Conservation (phyloP, 768 basidiomycete genomes). For the Tulasnella sp. region DNA sequence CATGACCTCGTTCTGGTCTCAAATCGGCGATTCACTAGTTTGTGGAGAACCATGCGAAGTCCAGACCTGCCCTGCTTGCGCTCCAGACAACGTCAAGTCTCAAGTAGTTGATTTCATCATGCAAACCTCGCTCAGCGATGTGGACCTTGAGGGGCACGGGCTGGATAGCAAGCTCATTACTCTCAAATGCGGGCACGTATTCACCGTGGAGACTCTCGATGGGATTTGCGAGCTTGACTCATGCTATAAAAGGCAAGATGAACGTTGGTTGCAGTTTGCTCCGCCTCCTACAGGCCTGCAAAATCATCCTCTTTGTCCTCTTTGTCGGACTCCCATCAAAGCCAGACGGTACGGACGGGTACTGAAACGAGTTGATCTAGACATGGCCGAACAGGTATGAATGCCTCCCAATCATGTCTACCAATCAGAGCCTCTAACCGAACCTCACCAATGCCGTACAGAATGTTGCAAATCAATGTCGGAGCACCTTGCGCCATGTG, state of each 20-base stretch:
- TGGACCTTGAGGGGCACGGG: slow-evolving; percentile 48
- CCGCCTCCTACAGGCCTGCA: slow-evolving; percentile 49
- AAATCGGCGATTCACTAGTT: slow-evolving; percentile 46
- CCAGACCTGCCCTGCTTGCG: slow-evolving; percentile 61
- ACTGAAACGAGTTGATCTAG: slow-evolving; percentile 63
- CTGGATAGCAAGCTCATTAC: slow-evolving; percentile 62
- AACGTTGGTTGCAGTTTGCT: slow-evolving; percentile 51
- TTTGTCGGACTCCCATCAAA: slow-evolving; percentile 61
- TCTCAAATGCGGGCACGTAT: slow-evolving; percentile 64
- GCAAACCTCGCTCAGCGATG: slow-evolving; percentile 50
- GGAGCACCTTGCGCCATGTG: not conserved
- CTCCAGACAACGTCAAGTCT: slow-evolving; percentile 45
- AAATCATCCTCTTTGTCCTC: slow-evolving; percentile 61
- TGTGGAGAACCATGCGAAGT: slow-evolving; percentile 65
- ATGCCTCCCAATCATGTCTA: too few relatives aligned
- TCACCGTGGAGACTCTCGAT: slow-evolving; percentile 75
- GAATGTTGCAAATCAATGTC: slow-evolving; percentile 2
- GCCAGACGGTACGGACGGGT: slow-evolving; percentile 63
- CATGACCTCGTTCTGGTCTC: not conserved
- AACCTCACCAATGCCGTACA: not conserved
- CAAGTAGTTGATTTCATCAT: slow-evolving; percentile 63
- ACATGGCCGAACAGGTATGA: slow-evolving; percentile 39
- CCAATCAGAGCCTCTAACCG: not conserved
- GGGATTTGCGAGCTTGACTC: slow-evolving; percentile 57
- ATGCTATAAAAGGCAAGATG: slow-evolving; percentile 53